These are phyloP conservation scores for Dioszegia hungarica DNA, from an alignment of 768 basidiomycete genomes.

Conservation along the genomic window DNA sequence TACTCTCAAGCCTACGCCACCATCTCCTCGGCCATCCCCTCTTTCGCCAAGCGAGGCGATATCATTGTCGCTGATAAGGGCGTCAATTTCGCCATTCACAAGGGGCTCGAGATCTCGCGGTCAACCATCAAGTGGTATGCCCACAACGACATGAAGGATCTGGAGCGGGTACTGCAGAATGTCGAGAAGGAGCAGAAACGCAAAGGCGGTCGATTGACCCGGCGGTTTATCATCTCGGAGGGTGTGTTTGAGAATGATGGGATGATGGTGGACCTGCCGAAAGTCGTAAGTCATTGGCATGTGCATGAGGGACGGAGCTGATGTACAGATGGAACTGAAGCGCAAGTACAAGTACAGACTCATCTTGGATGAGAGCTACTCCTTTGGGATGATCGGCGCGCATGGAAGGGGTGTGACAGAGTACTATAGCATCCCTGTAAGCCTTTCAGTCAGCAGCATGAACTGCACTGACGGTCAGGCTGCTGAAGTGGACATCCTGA, in stretches of 20 bases:
- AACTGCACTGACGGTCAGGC: slow-evolving; percentile 55
- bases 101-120: slow-evolving; percentile 88
- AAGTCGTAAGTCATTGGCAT: slow-evolving; percentile 60
- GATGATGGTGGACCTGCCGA: slow-evolving; percentile 83
- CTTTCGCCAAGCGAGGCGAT: slow-evolving; percentile 95
- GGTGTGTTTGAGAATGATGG: slow-evolving; percentile 96
- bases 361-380: slow-evolving; percentile 87
- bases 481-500: slow-evolving; percentile 85
- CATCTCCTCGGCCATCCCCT: slow-evolving; percentile 87
- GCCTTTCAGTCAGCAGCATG: slow-evolving; percentile 32
- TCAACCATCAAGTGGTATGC: slow-evolving; percentile 92
- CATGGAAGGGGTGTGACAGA: slow-evolving; percentile 95
- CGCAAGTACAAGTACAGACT: slow-evolving; percentile 91
- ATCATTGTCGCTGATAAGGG: slow-evolving; percentile 97
- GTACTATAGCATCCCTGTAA: slow-evolving; percentile 83
- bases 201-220: slow-evolving; percentile 71
- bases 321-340: slow-evolving; percentile 61
- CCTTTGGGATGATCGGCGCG: slow-evolving; percentile 85
- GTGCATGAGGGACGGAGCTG: background rate
- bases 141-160: slow-evolving; percentile 84
- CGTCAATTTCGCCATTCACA: slow-evolving; percentile 93
- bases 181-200: slow-evolving; percentile 86
- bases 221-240: slow-evolving; percentile 92
- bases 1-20: slow-evolving; percentile 93
- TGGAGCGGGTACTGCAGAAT: slow-evolving; percentile 78